These are phyloP conservation scores for Melanogaster broomeanus DNA, from an alignment of 768 basidiomycete species.

Conservation along the genomic window DNA sequence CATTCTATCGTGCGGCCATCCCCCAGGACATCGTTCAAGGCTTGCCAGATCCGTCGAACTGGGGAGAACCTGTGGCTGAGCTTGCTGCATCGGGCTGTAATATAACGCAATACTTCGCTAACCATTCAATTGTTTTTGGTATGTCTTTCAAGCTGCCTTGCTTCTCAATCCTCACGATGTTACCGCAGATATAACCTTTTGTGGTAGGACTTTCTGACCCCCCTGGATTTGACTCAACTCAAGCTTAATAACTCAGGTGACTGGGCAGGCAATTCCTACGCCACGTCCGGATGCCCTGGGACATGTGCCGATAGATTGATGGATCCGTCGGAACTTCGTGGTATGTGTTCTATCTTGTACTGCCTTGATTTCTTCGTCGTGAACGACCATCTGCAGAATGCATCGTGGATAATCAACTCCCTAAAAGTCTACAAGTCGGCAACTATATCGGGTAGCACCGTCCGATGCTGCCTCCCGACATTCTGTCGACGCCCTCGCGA, in stretches of 20 bases:
- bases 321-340: conserved; percentile 72
- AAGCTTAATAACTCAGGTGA: conserved; percentile 49
- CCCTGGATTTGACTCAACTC: background rate
- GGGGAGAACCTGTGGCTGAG: conserved; percentile 68
- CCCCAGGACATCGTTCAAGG: conserved; percentile 66
- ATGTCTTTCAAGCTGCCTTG: conserved; percentile 25
- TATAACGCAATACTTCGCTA: conserved; percentile 56
- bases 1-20: conserved; percentile 78
- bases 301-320: conserved; percentile 63
- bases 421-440: conserved; percentile 74
- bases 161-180: conserved; percentile 14
- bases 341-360: conserved; percentile 41
- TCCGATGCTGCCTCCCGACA: conserved; percentile 15
- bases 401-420: conserved; percentile 78
- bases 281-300: conserved; percentile 72
- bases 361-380: background rate
- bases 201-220: conserved; percentile 50
- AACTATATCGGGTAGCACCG: conserved; percentile 40
- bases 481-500: conserved; percentile 4
- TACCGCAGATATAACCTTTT: conserved; percentile 74
- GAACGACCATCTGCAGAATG: conserved; percentile 51
- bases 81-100: conserved; percentile 58
- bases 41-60: conserved; percentile 62
- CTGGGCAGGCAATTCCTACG: conserved; percentile 84
- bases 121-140: conserved; percentile 81